Evolutionary conservation across 2,329 filamentous ascomycete species (phyloP), one percentile per base, ranked within the genome.

Genomic region (Dactylonectria macrodidyma): DNA sequence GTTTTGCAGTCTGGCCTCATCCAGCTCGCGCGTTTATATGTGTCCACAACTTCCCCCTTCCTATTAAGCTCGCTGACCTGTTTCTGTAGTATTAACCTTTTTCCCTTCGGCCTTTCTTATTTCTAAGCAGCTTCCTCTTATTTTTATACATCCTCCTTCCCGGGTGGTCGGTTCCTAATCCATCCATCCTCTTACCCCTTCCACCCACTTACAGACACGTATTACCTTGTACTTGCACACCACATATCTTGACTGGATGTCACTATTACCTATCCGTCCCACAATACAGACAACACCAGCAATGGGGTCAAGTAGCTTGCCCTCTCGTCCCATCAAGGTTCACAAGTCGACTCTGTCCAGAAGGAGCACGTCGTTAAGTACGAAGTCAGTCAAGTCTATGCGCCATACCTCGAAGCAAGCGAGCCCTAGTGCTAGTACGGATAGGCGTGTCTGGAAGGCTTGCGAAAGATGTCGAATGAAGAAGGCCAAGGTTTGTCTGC

Each of bases 401-500:
- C 84, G 87, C 74, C 85, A 51, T 81, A 80, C n/a, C n/a, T n/a
- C n/a, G n/a, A n/a, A n/a, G n/a, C n/a, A n/a, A n/a, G n/a, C n/a
- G n/a, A n/a, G n/a, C 69, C 80, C 81, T 33, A 78, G 70, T 50
- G 76, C 77, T 34, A 75, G 79, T 50, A 81, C 85, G 70, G 88
- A 90, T 75, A 91, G 90, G 82, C 83, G 89, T 71, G 89, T 7
- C 26, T 7, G 26, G 26, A 30, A 30, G 26, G 26, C 26, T 30
- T 30, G 26, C 7, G 26, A 30, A 79, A 83, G 89, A 71, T 91
- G 89, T 82, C 83, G 89, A 70, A 90, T 90, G 88, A 91, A 91
- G 84, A 91, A 91, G 83, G 91, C 89, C 62, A 91, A 91, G 88
- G 89, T 89, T 80, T 56, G 66, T 68, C 52, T 30, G 3, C 7